Evolutionary conservation across 352 stramenopile genomes (phyloP).

Genomic region (Phytophthora melonis): DNA sequence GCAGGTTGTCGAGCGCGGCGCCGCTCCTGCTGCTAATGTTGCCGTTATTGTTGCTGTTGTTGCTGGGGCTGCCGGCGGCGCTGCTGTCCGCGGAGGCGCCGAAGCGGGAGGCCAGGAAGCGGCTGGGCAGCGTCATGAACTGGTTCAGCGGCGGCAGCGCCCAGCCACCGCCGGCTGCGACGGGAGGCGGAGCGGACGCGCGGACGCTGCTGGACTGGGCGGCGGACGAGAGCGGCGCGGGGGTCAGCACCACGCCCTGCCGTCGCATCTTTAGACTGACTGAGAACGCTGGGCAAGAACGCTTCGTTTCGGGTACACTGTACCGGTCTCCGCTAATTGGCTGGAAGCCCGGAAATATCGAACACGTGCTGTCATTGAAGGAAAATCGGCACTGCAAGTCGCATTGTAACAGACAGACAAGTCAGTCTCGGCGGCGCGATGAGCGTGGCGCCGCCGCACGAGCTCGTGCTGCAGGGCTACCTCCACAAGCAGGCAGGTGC

Average conservation of each 20-base stretch:
- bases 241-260: conserved; percentile 12
- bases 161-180: conserved; percentile 12
- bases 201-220: conserved; percentile 7
- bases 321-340: neutral
- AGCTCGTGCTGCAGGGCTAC: conserved; percentile 81
- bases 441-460: conserved; percentile 57
- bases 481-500: conserved; percentile 80
- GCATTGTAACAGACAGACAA: conserved; percentile 11
- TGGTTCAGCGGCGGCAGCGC: conserved; percentile 42
- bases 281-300: neutral
- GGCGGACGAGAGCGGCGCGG: neutral
- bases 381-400: neutral
- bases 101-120: conserved; percentile 34
- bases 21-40: neutral
- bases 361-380: neutral
- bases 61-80: neutral
- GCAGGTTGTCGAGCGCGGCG: conserved; percentile 21
- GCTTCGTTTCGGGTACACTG: neutral
- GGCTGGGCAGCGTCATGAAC: conserved; percentile 40
- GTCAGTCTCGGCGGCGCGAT: conserved; percentile 33
- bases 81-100: conserved; percentile 9
- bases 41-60: neutral
- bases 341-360: neutral
- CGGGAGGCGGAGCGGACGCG: neutral
- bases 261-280: conserved; percentile 29